Base-by-base conservation (phyloP, 208 protist species). In the Phytomonas sp. region DNA sequence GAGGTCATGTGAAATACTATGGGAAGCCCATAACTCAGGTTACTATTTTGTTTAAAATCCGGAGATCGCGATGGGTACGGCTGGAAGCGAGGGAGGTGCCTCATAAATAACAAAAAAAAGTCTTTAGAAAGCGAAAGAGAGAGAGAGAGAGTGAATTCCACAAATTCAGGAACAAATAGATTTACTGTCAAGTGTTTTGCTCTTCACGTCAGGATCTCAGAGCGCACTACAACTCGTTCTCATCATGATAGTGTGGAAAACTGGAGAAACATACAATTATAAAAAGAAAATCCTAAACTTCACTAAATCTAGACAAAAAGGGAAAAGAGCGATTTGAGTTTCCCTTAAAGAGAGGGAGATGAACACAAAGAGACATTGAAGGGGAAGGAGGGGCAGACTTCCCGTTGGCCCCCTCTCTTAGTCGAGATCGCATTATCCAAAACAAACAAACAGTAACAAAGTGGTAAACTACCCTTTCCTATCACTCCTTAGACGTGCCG, bases 401-500 rank as follows among this genome's bases (percentile, higher is more conserved):
- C n/a, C n/a, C n/a, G n/a, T n/a, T n/a, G n/a, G n/a, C n/a, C n/a
- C n/a, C n/a, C n/a, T n/a, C n/a, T n/a, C n/a, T n/a, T n/a, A n/a
- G n/a, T n/a, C n/a, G n/a, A n/a, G n/a, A n/a, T n/a, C n/a, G n/a
- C n/a, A n/a, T n/a, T n/a, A n/a, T n/a, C n/a, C n/a, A n/a, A n/a
- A n/a, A n/a, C n/a, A n/a, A n/a, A n/a, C n/a, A n/a, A n/a, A n/a
- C n/a, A n/a, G n/a, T n/a, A n/a, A n/a, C n/a, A n/a, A n/a, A n/a
- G n/a, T n/a, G n/a, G n/a, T n/a, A n/a, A n/a, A n/a, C n/a, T n/a
- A n/a, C n/a, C n/a, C n/a, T n/a, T n/a, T n/a, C n/a, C n/a, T n/a
- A n/a, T 65, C 75, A 73, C 75, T 83, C 79, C 76, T 84, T 81
- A 64, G 66, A 4, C 40, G 6, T 65, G 60, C 66, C 71, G 73